phyloP scores from a whole-genome alignment of 2,329 filamentous ascomycete species.

The Stagonosporopsis cucurbitacearum region DNA sequence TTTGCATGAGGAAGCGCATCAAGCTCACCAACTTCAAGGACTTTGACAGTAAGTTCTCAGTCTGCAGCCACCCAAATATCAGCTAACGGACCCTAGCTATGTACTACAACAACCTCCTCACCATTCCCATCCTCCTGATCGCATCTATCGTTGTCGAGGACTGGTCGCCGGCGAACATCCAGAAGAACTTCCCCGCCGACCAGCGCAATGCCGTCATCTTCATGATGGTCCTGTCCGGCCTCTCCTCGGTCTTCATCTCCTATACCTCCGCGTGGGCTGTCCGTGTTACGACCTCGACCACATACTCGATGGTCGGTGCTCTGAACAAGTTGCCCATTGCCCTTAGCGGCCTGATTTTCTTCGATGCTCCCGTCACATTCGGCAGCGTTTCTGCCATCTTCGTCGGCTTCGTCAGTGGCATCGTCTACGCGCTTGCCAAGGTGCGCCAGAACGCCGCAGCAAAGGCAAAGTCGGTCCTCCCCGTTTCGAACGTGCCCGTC shows the following conservation, averaged over 20 bases:
- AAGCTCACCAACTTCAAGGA: slow-evolving; percentile 99
- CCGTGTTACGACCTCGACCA: slow-evolving; percentile 94
- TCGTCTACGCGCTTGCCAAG: slow-evolving; percentile 89
- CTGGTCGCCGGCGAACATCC: slow-evolving; percentile 86
- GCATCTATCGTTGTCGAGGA: slow-evolving; percentile 86
- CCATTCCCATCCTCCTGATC: slow-evolving; percentile 86
- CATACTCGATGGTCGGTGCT: slow-evolving; percentile 97
- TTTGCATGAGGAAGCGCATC: slow-evolving; percentile 97
- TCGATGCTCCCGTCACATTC: slow-evolving; percentile 89
- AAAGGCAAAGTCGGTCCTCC: slow-evolving; percentile 71
- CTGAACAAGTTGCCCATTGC: slow-evolving; percentile 98
- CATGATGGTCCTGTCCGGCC: slow-evolving; percentile 92
- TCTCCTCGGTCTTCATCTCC: slow-evolving; percentile 97
- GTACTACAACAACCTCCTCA: slow-evolving; percentile 99
- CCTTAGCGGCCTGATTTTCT: slow-evolving; percentile 90
- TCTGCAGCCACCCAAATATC: slow-evolving; percentile 17
- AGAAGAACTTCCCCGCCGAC: slow-evolving; percentile 85
- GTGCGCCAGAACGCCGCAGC: slow-evolving; percentile 75
- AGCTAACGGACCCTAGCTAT: slow-evolving; percentile 69
- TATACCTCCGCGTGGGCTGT: slow-evolving; percentile 99
- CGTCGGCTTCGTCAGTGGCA: slow-evolving; percentile 88
- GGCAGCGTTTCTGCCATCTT: slow-evolving; percentile 90
- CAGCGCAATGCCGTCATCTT: slow-evolving; percentile 79
- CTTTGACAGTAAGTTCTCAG: slow-evolving; percentile 81
- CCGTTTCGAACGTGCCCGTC: slow-evolving; percentile 70